These are phyloP conservation scores for Amauroascus niger DNA, from an alignment of 2,329 filamentous ascomycete genomes.

Conservation along the genomic window DNA sequence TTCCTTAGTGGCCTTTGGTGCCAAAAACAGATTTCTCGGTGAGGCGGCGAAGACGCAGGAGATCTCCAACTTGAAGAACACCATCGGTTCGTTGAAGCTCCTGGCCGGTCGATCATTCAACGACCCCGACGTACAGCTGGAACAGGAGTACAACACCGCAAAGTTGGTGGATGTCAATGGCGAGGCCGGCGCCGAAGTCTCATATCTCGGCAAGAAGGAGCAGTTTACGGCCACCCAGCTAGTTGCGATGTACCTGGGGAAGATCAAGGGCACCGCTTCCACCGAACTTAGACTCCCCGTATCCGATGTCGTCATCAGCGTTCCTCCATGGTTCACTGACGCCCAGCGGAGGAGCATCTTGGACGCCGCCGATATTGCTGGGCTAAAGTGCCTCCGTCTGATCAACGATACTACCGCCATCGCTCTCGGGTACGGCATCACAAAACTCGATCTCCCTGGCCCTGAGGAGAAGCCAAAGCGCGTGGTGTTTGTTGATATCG, in stretches of 20 bases:
- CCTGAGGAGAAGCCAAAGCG: constrained; percentile 86
- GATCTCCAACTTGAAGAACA: constrained; percentile 99
- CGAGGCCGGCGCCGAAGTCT: constrained; percentile 89
- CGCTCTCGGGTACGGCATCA: constrained; percentile 93
- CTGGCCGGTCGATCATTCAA: constrained; percentile 75
- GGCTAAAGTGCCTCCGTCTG: constrained; percentile 80
- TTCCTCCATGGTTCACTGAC: constrained; percentile 96
- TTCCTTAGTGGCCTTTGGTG: constrained; percentile 87
- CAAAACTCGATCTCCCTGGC: constrained; percentile 82
- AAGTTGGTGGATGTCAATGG: constrained; percentile 81
- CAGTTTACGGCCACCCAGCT: constrained; percentile 91
- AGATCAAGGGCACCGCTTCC: constrained; percentile 80
- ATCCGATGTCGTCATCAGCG: constrained; percentile 84
- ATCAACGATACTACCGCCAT: constrained; percentile 98
- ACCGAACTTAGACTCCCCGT: constrained; percentile 84
- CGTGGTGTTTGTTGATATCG: constrained; percentile 87
- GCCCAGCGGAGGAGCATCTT: constrained; percentile 79
- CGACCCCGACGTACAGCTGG: constrained; percentile 86
- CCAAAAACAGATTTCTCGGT: constrained; percentile 86
- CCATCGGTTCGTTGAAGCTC: constrained; percentile 83
- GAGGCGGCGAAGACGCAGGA: constrained; percentile 97
- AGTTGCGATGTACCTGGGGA: constrained; percentile 88
- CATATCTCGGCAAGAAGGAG: constrained; percentile 89
- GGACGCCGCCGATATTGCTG: constrained; percentile 87
- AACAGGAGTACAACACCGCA: constrained; percentile 84